phyloP scores from a whole-genome alignment of 257 asterid genomes.

The Galeopsis tetrahit region DNA sequence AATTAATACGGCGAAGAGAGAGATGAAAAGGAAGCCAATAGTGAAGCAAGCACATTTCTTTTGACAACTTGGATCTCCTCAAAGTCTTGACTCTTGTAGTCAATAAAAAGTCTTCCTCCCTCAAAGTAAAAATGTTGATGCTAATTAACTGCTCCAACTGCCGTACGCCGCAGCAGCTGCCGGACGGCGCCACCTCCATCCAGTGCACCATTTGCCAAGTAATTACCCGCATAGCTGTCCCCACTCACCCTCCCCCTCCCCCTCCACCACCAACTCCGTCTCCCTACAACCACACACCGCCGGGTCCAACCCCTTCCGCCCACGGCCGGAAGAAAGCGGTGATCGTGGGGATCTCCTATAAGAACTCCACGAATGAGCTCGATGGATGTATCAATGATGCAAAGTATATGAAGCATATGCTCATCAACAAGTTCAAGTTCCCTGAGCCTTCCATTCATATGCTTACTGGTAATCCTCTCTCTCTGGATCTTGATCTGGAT shows the following conservation, averaged over 20 bases:
- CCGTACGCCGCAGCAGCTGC: constrained; percentile 77
- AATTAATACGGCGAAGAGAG: too few species aligned
- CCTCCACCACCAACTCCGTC: constrained; percentile 37
- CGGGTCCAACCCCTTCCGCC: constrained; percentile 41
- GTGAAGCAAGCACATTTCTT: too few species aligned
- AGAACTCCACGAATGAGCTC: constrained; percentile 58
- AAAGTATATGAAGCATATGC: constrained; percentile 74
- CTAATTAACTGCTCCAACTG: constrained; percentile 83
- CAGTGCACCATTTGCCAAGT: constrained; percentile 85
- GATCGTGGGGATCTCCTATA: constrained; percentile 78
- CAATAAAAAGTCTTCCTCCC: not conserved
- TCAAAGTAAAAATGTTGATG: constrained; percentile 50
- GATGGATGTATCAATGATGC: constrained; percentile 93
- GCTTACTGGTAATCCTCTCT: constrained; percentile 70
- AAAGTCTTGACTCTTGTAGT: too few species aligned
- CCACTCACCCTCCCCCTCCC: constrained; percentile 38
- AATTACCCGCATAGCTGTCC: constrained; percentile 65
- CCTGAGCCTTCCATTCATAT: constrained; percentile 77
- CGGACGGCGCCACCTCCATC: constrained; percentile 78
- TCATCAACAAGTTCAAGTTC: constrained; percentile 66
- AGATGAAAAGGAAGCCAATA: too few species aligned
- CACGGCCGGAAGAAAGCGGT: constrained; percentile 82
- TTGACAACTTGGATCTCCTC: too few species aligned
- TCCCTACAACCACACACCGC: constrained; percentile 49
- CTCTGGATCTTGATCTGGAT: constrained; percentile 26